phyloP scores from a whole-genome alignment of 192 early-diverging fungal species.

The Bifiguratus adelaidae region DNA sequence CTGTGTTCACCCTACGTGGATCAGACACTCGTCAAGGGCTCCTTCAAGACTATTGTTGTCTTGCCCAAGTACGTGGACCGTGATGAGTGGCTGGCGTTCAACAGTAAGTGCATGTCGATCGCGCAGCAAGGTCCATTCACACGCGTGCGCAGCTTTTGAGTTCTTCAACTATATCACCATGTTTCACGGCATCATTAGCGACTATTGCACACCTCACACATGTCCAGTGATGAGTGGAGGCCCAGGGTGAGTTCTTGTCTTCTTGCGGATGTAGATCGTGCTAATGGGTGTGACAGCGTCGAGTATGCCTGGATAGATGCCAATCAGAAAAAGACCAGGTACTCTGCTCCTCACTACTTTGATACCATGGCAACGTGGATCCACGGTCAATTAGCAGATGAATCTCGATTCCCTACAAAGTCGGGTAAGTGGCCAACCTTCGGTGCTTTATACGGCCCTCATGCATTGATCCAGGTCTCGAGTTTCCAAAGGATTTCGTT shows the following conservation, averaged over 20 bases:
- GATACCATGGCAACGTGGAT: conserved; percentile 87
- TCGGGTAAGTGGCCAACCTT: conserved; percentile 36
- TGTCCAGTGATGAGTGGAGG: conserved; percentile 86
- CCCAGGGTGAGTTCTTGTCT: conserved; percentile 35
- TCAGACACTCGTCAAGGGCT: conserved; percentile 83
- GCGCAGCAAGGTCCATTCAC: neutral
- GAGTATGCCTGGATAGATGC: conserved; percentile 95
- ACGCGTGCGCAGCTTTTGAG: conserved; percentile 53
- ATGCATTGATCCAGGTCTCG: conserved; percentile 38
- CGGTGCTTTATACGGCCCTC: neutral
- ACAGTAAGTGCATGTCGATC: conserved; percentile 31
- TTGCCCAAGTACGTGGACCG: conserved; percentile 85
- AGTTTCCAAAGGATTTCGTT: conserved; percentile 78
- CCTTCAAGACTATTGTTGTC: conserved; percentile 81
- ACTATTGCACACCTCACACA: conserved; percentile 73
- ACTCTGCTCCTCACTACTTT: conserved; percentile 91
- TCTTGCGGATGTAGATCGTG: neutral
- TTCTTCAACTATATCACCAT: conserved; percentile 89
- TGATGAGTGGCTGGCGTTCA: conserved; percentile 90
- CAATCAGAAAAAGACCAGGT: conserved; percentile 64
- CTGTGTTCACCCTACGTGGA: conserved; percentile 57
- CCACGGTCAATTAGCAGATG: conserved; percentile 79
- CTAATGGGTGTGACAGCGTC: conserved; percentile 14
- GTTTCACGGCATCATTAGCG: conserved; percentile 81
- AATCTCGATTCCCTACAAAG: conserved; percentile 89